Evolutionary conservation across 805 yeast genomes (phyloP), one percentile per base, ranked within the genome.

Genomic region (Yamadazyma paraphyllophila): DNA sequence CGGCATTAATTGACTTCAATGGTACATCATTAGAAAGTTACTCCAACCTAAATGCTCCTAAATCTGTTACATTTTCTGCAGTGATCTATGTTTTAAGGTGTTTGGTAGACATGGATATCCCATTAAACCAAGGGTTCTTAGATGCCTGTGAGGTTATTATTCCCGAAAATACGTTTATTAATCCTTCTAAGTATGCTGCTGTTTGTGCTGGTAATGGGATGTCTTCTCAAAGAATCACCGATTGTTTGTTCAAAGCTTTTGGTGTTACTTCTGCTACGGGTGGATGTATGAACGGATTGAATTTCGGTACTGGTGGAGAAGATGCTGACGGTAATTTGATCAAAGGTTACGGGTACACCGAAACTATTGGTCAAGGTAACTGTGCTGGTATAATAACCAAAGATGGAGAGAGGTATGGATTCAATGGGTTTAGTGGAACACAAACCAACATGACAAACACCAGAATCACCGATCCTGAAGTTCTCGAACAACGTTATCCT

Each of bases 41-140:
- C 34, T 46, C 52, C 12, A 50, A 91, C 63, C 73, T 88, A 64
- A 91, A 91, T 63, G 96, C 97, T 0, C 97, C 97, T 1, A 80
- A 75, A 53, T 92, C 97, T 0, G 88, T 91, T 50, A 85, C 96
- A 1, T 81, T 80, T 58, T 85, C 95, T 31, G 96, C 97, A 1
- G 81, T 91, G 48, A 74, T 91, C 31, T 91, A 90, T 64, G 88
- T 90, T 50, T 65, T 91, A 56, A 71, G 97, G 49, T 85, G 95
- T 49, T 69, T 91, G 60, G 89, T 90, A 26, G 82, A 85, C 49
- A 86, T 83, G 52, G 88, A 86, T 49, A 89, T 91, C 46, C 97
- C 97, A 1, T 71, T 91, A 59, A 91, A 91, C 60, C 52, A 55
- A 36, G 62, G 62, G n/a, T 51, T 52, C 26, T 46, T 55, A 32